Evolutionary conservation across 306 rosid species (phyloP).

Genomic region (Styphnolobium japonicum): DNA sequence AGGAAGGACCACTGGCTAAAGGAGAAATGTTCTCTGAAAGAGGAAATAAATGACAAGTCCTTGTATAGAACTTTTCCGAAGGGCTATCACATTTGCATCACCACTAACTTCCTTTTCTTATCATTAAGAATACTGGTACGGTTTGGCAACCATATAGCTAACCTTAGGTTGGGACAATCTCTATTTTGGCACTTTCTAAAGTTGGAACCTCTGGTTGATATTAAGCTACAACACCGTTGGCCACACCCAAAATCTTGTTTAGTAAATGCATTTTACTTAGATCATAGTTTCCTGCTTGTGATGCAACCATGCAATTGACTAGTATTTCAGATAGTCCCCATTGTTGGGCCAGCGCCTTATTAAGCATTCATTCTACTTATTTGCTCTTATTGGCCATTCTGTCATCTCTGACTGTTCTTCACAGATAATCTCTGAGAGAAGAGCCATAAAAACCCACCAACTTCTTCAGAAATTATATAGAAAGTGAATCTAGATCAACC

Average conservation of each 20-base stretch:
- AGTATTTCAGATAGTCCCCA: neutral
- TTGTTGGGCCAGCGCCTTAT: neutral
- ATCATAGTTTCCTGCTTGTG: neutral
- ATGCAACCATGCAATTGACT: neutral
- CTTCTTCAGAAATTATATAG: neutral
- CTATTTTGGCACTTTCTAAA: neutral
- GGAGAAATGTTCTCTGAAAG: neutral
- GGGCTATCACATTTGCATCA: neutral
- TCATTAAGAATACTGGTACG: neutral
- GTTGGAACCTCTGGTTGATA: neutral
- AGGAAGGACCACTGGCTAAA: conserved; percentile 40
- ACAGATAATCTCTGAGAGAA: neutral
- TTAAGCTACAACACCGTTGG: neutral
- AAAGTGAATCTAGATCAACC: neutral
- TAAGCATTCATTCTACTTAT: neutral
- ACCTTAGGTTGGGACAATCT: neutral
- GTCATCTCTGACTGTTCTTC: neutral
- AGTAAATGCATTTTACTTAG: neutral
- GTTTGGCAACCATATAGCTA: neutral
- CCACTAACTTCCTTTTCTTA: conserved; percentile 19
- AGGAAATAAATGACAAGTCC: neutral
- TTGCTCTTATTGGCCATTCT: neutral
- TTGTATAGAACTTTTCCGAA: neutral
- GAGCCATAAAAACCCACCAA: neutral
- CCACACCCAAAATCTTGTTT: neutral